Evolutionary conservation across 2,329 filamentous ascomycete species (phyloP).

Genomic region (Pestalotiopsis sp.): DNA sequence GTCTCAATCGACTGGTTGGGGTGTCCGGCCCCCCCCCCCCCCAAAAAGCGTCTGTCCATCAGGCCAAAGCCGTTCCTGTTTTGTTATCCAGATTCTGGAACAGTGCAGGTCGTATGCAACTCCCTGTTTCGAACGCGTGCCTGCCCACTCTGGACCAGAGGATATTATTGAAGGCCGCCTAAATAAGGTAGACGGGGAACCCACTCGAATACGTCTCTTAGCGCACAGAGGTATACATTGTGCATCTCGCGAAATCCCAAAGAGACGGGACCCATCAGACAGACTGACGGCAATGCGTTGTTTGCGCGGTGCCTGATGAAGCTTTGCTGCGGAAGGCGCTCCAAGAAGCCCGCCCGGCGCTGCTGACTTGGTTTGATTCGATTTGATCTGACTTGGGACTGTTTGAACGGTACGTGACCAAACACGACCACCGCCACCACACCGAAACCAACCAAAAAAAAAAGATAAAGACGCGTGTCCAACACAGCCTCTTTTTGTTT

Average conservation of each 20-base stretch:
- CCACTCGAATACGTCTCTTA: neutral
- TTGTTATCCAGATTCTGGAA: neutral
- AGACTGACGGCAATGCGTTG: too few relatives aligned
- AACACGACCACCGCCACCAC: neutral
- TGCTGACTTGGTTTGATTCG: too few relatives aligned
- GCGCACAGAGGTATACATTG: neutral
- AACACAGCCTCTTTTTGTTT: slow-evolving; percentile 8
- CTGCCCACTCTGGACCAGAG: neutral
- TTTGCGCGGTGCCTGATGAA: too few relatives aligned
- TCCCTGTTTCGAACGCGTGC: slow-evolving; percentile 5
- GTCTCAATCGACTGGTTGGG: neutral
- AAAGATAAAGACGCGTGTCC: slow-evolving; percentile 3
- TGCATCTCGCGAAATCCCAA: neutral
- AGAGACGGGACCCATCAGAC: too few relatives aligned
- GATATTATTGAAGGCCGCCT: too few relatives aligned
- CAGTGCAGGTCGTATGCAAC: neutral
- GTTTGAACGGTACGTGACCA: neutral
- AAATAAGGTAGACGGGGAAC: neutral
- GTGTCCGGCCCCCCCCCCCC: neutral
- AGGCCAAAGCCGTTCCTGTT: neutral
- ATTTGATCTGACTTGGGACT: too few relatives aligned
- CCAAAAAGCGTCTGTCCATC: neutral
- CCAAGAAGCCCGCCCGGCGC: too few relatives aligned
- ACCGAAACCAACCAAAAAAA: neutral
- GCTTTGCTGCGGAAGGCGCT: too few relatives aligned